These are phyloP conservation scores for Raddia guianensis DNA, from an alignment of 176 grass and related monocot genomes.

Conservation along the genomic window DNA sequence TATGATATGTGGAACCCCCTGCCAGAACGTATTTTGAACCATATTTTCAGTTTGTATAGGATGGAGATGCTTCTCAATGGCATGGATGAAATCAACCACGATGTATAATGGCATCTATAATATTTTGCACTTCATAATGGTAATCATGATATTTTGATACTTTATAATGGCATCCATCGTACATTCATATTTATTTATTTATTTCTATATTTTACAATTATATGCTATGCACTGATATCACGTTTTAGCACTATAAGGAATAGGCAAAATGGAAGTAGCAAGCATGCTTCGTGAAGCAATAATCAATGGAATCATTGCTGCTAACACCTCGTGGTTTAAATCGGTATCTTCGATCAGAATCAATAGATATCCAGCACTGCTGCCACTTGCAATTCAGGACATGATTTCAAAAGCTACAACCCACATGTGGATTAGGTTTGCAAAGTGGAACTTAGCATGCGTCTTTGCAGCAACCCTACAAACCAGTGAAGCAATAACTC, in stretches of 20 bases:
- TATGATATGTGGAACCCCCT: too few species aligned
- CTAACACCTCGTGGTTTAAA: neutral
- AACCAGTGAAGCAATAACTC: slow-evolving; percentile 3
- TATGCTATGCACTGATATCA: neutral
- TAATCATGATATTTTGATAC: too few species aligned
- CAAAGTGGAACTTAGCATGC: slow-evolving; percentile 1
- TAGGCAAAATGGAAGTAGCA: neutral
- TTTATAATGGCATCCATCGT: too few species aligned
- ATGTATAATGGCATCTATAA: too few species aligned
- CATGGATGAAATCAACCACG: too few species aligned
- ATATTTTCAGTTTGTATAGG: too few species aligned
- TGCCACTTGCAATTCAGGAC: slow-evolving; percentile 25
- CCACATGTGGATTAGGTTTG: slow-evolving; percentile 23
- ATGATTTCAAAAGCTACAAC: slow-evolving; percentile 38
- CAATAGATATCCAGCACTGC: slow-evolving; percentile 35
- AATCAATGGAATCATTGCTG: neutral
- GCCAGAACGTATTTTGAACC: too few species aligned
- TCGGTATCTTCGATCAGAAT: slow-evolving; percentile 8
- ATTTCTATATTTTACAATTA: neutral
- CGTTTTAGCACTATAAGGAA: neutral
- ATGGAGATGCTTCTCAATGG: too few species aligned
- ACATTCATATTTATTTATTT: too few species aligned
- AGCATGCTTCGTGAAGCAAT: neutral
- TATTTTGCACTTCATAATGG: too few species aligned
- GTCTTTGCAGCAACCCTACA: slow-evolving; percentile 1